phyloP scores from a whole-genome alignment of 257 asterid species.

The Cynanchum wilfordii region DNA sequence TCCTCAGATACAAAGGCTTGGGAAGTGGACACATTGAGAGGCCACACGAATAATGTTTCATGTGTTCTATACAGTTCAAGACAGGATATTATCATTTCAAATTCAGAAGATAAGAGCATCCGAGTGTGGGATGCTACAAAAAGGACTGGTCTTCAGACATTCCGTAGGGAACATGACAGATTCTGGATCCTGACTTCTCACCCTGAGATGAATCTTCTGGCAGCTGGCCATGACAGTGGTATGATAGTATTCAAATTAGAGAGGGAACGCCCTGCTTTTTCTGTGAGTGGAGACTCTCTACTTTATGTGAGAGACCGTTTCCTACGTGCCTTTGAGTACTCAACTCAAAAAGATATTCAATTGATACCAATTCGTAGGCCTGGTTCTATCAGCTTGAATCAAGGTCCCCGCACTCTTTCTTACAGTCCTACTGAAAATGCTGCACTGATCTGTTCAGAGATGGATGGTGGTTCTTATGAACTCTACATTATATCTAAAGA shows the following conservation, averaged over 20 bases:
- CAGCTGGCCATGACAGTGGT: constrained; percentile 99
- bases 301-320: constrained; percentile 85
- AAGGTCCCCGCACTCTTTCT: constrained; percentile 78
- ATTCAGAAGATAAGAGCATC: constrained; percentile 96
- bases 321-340: constrained; percentile 73
- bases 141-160: constrained; percentile 94
- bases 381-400: constrained; percentile 79
- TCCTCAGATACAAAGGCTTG: constrained; percentile 94
- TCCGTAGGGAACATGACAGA: constrained; percentile 96
- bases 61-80: constrained; percentile 80
- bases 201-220: constrained; percentile 97
- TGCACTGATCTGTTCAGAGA: constrained; percentile 76
- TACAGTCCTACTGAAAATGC: constrained; percentile 96
- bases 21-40: constrained; percentile 99
- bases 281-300: constrained; percentile 69
- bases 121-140: constrained; percentile 99
- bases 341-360: constrained; percentile 84
- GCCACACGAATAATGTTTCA: constrained; percentile 96
- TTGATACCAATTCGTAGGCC: constrained; percentile 89
- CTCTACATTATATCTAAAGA: constrained; percentile 79
- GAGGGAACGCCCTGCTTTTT: constrained; percentile 97
- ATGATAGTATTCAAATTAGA: constrained; percentile 95
- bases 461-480: constrained; percentile 92
- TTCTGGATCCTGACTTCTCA: constrained; percentile 96
- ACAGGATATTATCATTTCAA: constrained; percentile 92